phyloP scores from a whole-genome alignment of 225 moss, liverwort and hornwort species.

The Pleurozium schreberi region DNA sequence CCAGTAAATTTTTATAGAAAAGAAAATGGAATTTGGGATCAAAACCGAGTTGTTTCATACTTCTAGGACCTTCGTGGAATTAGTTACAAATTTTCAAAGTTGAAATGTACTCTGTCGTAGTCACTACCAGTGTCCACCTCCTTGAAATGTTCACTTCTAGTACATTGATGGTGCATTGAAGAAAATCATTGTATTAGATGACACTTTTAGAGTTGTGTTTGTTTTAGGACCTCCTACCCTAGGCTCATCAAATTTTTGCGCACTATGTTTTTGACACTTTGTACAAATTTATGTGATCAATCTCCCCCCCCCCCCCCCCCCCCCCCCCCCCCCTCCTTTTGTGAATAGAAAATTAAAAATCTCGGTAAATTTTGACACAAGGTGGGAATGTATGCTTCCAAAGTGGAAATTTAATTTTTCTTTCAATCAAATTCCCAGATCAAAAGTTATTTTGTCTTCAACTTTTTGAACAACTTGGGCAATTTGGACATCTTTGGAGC shows the following conservation, averaged over 20 bases:
- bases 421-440: fast-evolving
- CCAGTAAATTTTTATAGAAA: too few species aligned
- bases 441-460: fast-evolving
- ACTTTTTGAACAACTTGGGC: fast-evolving
- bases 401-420: not conserved
- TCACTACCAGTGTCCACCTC: fast-evolving
- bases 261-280: not conserved
- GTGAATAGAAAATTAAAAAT: not conserved
- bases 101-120: not conserved
- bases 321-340: too few species aligned
- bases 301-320: too few species aligned
- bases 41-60: not conserved
- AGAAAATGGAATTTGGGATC: not conserved
- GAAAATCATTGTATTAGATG: not conserved
- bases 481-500: not conserved
- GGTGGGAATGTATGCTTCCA: fast-evolving
- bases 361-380: not conserved
- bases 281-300: not conserved
- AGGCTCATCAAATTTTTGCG: fast-evolving
- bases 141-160: fast-evolving
- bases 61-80: not conserved
- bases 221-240: not conserved
- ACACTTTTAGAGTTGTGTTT: fast-evolving
- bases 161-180: not conserved
- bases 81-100: not conserved